Conservation (phyloP, 31 red algal species). For the Pterothamnion heteromorphum region DNA sequence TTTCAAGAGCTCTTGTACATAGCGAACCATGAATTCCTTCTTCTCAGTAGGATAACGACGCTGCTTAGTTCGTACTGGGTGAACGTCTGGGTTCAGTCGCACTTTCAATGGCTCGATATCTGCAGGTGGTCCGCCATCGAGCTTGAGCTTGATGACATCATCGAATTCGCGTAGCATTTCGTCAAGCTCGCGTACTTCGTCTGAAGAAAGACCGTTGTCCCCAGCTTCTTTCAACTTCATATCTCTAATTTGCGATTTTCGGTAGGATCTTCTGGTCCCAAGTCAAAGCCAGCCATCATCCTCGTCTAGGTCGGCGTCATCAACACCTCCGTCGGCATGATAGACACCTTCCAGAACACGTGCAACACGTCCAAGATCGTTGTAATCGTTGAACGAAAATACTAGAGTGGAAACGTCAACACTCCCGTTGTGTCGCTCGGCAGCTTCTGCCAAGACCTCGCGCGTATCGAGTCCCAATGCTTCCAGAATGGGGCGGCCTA, state of each 20-base stretch:
- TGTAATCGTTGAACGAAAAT: not conserved
- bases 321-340: constrained; percentile 44
- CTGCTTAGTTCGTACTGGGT: constrained; percentile 43
- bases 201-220: not conserved
- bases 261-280: not conserved
- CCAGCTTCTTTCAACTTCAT: constrained; percentile 19
- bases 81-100: constrained; percentile 25
- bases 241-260: not conserved
- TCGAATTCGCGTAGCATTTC: constrained; percentile 3
- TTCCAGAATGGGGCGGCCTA: constrained; percentile 42
- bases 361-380: not conserved
- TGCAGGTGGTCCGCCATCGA: constrained; percentile 18
- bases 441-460: constrained; percentile 22
- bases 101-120: constrained; percentile 46
- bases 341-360: constrained; percentile 41
- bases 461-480: constrained; percentile 22
- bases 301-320: constrained; percentile 32
- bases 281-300: constrained; percentile 44
- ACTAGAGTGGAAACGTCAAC: constrained; percentile 19
- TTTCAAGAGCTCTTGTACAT: constrained; percentile 24
- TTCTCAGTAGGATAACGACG: constrained; percentile 43
- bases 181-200: not conserved
- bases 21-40: constrained; percentile 42
- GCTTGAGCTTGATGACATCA: constrained; percentile 43
- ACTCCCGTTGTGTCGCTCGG: not conserved